Evolutionary conservation across 805 yeast genomes (phyloP), one percentile per base, ranked within the genome.

Genomic region (Babjeviella inositovora): DNA sequence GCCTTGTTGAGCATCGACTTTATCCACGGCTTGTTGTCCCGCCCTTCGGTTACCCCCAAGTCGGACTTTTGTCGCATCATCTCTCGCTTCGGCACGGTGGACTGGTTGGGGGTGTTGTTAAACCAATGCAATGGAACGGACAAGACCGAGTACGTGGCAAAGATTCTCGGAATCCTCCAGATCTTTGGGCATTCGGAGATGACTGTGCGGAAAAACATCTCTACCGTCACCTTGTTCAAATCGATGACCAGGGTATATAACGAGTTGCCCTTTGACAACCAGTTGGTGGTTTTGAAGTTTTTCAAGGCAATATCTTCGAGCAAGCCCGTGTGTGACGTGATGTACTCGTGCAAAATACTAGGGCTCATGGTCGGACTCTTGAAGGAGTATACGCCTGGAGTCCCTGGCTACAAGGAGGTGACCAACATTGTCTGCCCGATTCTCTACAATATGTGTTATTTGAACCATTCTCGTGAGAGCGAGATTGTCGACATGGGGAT

Each of bases 401-500:
- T 38, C 6, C 29, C 27, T 4, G 45, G 46, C 24, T 53, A 41
- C 34, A 53, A 49, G 25, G 60, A 55, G 23, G 45, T 55, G 8
- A 45, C 54, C 14, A 61, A 59, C 28, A 47, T 56, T 15, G 39
- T 61, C 5, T 50, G 65, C 24, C 72, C 69, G 1, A 47, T 58
- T 0, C 33, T 67, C 19, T 65, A 59, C 47, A 63, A 65, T 31
- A 51, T 62, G 27, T 62, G 73, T 32, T 54, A 62, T 19, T 46
- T 66, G 28, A 60, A 57, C 30, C 53, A 53, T 27, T 26, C 36
- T 2, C 39, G 58, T 8, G 71, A 64, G 32, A 38, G 44, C 2
- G 66, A 60, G 27, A 44, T 65, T 11, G 64, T 62, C 7, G 33
- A 37, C 14, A 37, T 54, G 13, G 73, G 71, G 2, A 54, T 57